Conservation (phyloP, 345 rosid genomes). For the Geranium rotundifolium region DNA sequence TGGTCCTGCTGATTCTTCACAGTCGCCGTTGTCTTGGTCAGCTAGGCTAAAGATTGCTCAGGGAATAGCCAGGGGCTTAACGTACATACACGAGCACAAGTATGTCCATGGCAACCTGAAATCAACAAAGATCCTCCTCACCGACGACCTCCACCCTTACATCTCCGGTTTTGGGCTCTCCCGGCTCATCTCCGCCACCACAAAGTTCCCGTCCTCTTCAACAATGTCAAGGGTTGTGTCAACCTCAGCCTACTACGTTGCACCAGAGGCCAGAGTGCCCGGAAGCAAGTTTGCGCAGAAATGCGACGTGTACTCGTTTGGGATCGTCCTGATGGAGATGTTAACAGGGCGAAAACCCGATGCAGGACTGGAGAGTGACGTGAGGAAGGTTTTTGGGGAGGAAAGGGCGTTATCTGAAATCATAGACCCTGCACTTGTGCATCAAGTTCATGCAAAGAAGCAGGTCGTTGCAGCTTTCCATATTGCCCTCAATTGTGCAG, state of each 20-base stretch:
- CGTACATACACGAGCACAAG: slow-evolving; percentile 67
- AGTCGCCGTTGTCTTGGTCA: slow-evolving; percentile 53
- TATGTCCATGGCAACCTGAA: slow-evolving; percentile 72
- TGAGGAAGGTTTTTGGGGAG: slow-evolving; percentile 61
- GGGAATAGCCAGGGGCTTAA: slow-evolving; percentile 77
- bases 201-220: slow-evolving; percentile 26
- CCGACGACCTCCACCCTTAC: slow-evolving; percentile 66
- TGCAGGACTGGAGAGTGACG: slow-evolving; percentile 40
- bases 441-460: slow-evolving; percentile 51
- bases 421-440: slow-evolving; percentile 51
- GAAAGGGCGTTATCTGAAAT: slow-evolving; percentile 60
- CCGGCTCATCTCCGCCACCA: slow-evolving; percentile 39
- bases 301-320: slow-evolving; percentile 80
- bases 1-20: slow-evolving; percentile 29
- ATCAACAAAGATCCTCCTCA: slow-evolving; percentile 77
- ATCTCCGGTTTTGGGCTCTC: slow-evolving; percentile 69
- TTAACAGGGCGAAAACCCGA: slow-evolving; percentile 59
- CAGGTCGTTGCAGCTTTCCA: slow-evolving; percentile 63
- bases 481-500: slow-evolving; percentile 81
- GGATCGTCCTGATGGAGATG: slow-evolving; percentile 75
- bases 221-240: slow-evolving; percentile 37
- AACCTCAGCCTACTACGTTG: slow-evolving; percentile 43
- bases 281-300: slow-evolving; percentile 69
- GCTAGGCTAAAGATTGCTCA: slow-evolving; percentile 74
- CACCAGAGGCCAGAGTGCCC: slow-evolving; percentile 66